Evolutionary conservation across 1,284 basidiomycete genomes (phyloP).

Genomic region (Kwoniella shivajii): DNA sequence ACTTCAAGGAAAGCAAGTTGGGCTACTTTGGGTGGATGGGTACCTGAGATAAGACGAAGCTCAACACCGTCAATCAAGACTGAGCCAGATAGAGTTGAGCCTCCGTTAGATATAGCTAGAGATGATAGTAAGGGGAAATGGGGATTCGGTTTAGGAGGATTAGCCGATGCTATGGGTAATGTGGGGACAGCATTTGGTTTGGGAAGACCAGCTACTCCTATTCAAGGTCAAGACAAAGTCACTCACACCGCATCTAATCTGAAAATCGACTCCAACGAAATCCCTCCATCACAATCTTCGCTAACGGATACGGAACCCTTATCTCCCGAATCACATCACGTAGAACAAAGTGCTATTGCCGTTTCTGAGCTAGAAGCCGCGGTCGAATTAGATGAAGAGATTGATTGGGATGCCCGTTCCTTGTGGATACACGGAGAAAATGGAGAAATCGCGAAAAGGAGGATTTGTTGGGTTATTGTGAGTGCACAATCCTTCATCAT

Average conservation of each 20-base stretch:
- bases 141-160: conserved; percentile 25
- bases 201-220: background rate
- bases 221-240: background rate
- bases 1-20: conserved; percentile 29
- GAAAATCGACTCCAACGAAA: background rate
- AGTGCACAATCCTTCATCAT: conserved; percentile 11
- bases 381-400: conserved; percentile 19
- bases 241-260: background rate
- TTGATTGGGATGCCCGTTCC: conserved; percentile 21
- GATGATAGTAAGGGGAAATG: conserved; percentile 12
- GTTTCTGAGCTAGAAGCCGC: conserved; percentile 36
- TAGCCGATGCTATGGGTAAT: conserved; percentile 37
- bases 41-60: conserved; percentile 19
- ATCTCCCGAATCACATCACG: conserved; percentile 1
- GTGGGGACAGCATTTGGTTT: conserved; percentile 39
- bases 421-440: conserved; percentile 15
- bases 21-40: conserved; percentile 29
- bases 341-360: conserved; percentile 14
- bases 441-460: conserved; percentile 6
- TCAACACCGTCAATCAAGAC: conserved; percentile 1
- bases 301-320: background rate
- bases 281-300: background rate
- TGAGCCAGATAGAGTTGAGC: background rate
- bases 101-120: too few species aligned
- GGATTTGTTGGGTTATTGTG: conserved; percentile 39